Percentiles rank a stretch among this genome's conserved stretches.
Evolutionary conservation across 306 rosid genomes (phyloP).

Genomic region (Abrus precatorius): DNA sequence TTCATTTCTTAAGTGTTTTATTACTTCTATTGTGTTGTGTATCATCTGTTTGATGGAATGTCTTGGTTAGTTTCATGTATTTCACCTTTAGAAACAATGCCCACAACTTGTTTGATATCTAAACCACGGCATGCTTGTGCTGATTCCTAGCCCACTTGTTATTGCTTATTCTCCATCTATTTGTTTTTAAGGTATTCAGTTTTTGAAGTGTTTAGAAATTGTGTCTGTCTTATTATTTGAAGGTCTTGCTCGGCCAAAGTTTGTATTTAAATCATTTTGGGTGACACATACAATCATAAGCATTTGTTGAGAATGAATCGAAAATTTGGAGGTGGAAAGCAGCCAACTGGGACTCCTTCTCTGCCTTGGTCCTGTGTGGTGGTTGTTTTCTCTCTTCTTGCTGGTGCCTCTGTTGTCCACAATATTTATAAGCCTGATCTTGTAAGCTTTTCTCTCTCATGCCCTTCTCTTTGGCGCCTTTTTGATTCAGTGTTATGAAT

Average conservation of each 20-base stretch:
- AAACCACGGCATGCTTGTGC: not conserved
- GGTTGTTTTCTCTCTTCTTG: constrained; percentile 58
- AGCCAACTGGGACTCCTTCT: constrained; percentile 63
- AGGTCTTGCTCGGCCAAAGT: constrained; percentile 29
- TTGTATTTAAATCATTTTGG: constrained; percentile 24
- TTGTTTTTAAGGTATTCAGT: not conserved
- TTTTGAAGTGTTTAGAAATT: too few species aligned
- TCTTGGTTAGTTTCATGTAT: constrained; percentile 8
- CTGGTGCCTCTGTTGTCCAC: constrained; percentile 61
- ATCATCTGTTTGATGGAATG: constrained; percentile 12
- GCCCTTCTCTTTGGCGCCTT: not conserved
- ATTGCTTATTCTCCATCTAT: not conserved
- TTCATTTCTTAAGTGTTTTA: too few species aligned
- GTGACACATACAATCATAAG: not conserved
- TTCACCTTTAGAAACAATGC: not conserved
- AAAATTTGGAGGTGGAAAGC: constrained; percentile 61
- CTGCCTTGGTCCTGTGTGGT: constrained; percentile 55
- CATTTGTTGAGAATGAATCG: constrained; percentile 48
- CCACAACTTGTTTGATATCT: constrained; percentile 34
- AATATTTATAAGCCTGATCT: constrained; percentile 63
- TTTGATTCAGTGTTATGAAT: constrained; percentile 9
- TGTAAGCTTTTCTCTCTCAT: constrained; percentile 46
- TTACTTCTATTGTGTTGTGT: not conserved
- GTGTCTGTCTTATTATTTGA: not conserved
- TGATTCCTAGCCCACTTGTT: constrained; percentile 1